Base-by-base conservation (phyloP, 345 rosid species). In the Lepidium didymum region DNA sequence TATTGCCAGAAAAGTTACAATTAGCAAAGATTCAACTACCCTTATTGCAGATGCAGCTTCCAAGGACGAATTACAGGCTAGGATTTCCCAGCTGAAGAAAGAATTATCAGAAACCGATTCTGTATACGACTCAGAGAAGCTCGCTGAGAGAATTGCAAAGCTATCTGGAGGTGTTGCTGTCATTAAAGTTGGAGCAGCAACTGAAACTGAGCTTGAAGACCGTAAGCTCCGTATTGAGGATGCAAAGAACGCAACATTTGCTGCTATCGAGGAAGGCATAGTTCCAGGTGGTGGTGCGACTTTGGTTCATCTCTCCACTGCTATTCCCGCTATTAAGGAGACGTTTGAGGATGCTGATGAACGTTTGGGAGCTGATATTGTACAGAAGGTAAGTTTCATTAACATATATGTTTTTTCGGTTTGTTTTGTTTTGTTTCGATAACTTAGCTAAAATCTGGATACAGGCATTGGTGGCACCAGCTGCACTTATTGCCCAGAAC, bases 241-340 rank as follows among this genome's bases (percentile, higher is more conserved):
- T 80, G 99, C 99, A 49, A 91, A 91, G 78, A 91, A 95, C 70
- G 93, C 97, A 4, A 95, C 97, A 13, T 91, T 95, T 69, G 99
- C 99, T 61, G 97, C 99, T 67, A 86, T 91, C 2, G 97, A 95
- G 66, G 99, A 95, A 84, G 99, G 99, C 0, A 95, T 95, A 44
- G 96, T 95, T 14, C 97, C 99, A 3, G 99, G 99, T 21, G 99
- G 97, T 72, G 96, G 94, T 56, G 88, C 97, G 2, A 85, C 99
- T 45, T 72, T 87, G 56, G 99, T 89, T 44, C 97, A 95, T 79
- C 96, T 95, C 42, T 83, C 97, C 7, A 68, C 79, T 8, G 35
- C 9, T 43, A 87, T 95, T 51, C 85, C 88, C 16, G 84, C 94
- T 11, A 84, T 95, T 36, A 91, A 87, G 86, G 93, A 87, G 25